A percentile compares a stretch with the other conserved stretches of the same genome.
Conservation (phyloP, 2,329 filamentous ascomycete genomes). For the Colletotrichum kahawae region DNA sequence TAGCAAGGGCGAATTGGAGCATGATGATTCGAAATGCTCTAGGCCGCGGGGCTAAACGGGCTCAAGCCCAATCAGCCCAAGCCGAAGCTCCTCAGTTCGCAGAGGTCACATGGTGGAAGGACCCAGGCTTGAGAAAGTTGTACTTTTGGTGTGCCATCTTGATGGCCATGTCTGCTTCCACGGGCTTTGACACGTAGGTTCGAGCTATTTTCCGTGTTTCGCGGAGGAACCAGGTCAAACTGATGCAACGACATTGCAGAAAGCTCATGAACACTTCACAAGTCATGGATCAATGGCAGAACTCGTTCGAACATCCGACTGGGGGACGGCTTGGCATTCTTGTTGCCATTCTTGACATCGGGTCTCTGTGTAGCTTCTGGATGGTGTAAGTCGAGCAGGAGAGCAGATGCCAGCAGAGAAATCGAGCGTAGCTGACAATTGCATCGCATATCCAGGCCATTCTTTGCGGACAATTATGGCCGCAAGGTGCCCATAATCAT, state of each 20-base stretch:
- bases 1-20: not conserved
- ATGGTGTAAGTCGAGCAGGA: slow-evolving; percentile 43
- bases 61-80: slow-evolving; percentile 30
- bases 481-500: slow-evolving; percentile 45
- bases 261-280: slow-evolving; percentile 64
- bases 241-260: slow-evolving; percentile 23
- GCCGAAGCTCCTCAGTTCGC: slow-evolving; percentile 55
- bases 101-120: slow-evolving; percentile 58
- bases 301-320: slow-evolving; percentile 46
- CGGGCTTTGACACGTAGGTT: slow-evolving; percentile 56
- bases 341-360: slow-evolving; percentile 56
- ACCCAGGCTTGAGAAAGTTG: slow-evolving; percentile 60
- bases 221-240: not conserved
- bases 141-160: slow-evolving; percentile 59
- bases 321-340: slow-evolving; percentile 49
- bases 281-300: slow-evolving; percentile 56
- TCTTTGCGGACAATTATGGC: slow-evolving; percentile 45
- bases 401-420: not conserved
- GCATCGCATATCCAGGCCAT: not conserved
- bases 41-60: not conserved
- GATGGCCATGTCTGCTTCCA: slow-evolving; percentile 64
- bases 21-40: not conserved
- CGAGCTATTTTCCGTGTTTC: not conserved
- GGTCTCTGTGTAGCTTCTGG: slow-evolving; percentile 51
- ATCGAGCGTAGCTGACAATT: not conserved